These are phyloP conservation scores for Lepidopterella palustris DNA, from an alignment of 495 filamentous ascomycete genomes.

Conservation along the genomic window DNA sequence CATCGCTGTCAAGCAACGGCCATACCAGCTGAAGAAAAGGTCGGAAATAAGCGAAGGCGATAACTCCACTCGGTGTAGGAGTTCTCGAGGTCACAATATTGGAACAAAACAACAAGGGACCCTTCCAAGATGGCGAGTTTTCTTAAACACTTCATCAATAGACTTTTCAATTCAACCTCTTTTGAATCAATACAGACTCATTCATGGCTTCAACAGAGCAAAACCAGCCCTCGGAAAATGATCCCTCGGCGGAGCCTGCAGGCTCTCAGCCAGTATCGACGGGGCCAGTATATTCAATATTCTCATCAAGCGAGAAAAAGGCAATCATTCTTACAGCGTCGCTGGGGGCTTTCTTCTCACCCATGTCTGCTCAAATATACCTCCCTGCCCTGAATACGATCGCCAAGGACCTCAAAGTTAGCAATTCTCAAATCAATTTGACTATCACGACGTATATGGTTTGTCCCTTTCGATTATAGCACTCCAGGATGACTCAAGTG, in stretches of 20 bases:
- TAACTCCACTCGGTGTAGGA: too few species aligned
- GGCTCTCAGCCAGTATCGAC: conserved; percentile 3
- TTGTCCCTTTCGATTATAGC: not conserved
- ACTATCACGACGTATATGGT: conserved; percentile 38
- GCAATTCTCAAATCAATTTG: conserved; percentile 30
- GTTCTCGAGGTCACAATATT: too few species aligned
- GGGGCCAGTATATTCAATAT: conserved; percentile 31
- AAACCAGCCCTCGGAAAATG: not conserved
- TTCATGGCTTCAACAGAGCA: not conserved
- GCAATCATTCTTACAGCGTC: conserved; percentile 31
- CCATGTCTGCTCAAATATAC: conserved; percentile 31
- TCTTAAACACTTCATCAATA: too few species aligned
- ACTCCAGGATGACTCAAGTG: not conserved
- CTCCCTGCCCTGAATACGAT: conserved; percentile 33
- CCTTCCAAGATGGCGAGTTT: too few species aligned
- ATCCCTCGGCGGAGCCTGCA: not conserved
- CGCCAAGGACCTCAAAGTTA: conserved; percentile 23
- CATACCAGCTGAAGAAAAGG: too few species aligned
- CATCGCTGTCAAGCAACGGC: too few species aligned
- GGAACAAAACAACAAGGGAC: too few species aligned
- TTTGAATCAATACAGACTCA: too few species aligned
- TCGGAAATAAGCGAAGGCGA: too few species aligned
- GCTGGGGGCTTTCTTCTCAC: conserved; percentile 30
- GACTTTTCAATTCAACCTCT: too few species aligned
- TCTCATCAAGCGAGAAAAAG: conserved; percentile 24